Conservation (phyloP, 1,139 yeast species). For the Eremothecium cymbalariae region DNA sequence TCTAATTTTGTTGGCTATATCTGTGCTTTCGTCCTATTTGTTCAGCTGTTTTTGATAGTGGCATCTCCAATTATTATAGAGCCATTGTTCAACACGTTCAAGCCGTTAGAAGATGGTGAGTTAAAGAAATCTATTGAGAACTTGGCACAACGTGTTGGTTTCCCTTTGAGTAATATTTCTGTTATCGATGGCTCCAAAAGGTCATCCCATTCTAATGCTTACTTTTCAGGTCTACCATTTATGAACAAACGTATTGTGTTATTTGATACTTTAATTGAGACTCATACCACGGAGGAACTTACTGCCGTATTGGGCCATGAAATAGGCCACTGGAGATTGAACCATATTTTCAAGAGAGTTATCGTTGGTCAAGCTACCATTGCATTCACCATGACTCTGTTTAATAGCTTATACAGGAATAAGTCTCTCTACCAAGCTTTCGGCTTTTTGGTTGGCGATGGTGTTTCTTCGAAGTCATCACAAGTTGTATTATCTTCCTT, state of each 20-base stretch:
- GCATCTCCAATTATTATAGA: conserved; percentile 75
- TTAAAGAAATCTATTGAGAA: conserved; percentile 73
- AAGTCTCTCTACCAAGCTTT: conserved; percentile 66
- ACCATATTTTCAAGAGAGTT: conserved; percentile 71
- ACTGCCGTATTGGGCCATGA: conserved; percentile 96
- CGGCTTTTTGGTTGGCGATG: conserved; percentile 47
- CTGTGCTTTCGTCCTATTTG: conserved; percentile 59
- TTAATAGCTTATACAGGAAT: conserved; percentile 74
- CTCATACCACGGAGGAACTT: conserved; percentile 68
- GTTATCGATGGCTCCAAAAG: conserved; percentile 94
- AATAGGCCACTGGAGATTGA: conserved; percentile 93
- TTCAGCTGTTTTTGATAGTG: conserved; percentile 67
- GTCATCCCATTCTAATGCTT: conserved; percentile 93
- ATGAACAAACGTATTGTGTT: conserved; percentile 81
- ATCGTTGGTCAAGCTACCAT: conserved; percentile 56
- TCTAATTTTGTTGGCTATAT: conserved; percentile 72
- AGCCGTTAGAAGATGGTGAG: conserved; percentile 87
- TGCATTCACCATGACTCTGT: conserved; percentile 57
- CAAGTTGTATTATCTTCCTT: conserved; percentile 34
- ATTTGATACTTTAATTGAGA: conserved; percentile 80
- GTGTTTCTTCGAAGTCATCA: conserved; percentile 12
- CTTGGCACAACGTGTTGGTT: conserved; percentile 63
- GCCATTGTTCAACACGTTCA: conserved; percentile 85
- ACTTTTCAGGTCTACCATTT: conserved; percentile 94
- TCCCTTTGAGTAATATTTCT: conserved; percentile 77